These are phyloP conservation scores for Dioscorea dumetorum DNA, from an alignment of 106 monocot genomes.

Conservation along the genomic window DNA sequence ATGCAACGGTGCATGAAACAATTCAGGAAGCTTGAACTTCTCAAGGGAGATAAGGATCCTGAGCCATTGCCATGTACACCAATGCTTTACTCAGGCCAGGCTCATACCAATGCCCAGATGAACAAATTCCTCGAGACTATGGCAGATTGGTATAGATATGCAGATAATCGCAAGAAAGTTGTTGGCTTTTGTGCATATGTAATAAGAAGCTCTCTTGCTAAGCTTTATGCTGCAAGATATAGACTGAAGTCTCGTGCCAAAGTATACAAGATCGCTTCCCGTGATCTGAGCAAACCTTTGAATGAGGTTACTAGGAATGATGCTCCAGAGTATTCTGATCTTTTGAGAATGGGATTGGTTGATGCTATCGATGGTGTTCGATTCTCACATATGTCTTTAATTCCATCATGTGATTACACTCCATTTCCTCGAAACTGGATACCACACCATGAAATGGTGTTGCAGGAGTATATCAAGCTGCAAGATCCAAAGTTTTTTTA, in stretches of 20 bases:
- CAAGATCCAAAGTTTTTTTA: constrained; percentile 86
- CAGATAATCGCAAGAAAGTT: constrained; percentile 89
- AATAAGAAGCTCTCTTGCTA: constrained; percentile 81
- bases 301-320: constrained; percentile 62
- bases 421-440: constrained; percentile 88
- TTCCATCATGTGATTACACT: constrained; percentile 93
- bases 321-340: constrained; percentile 86
- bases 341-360: constrained; percentile 89
- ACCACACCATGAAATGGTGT: constrained; percentile 58
- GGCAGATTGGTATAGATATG: constrained; percentile 94
- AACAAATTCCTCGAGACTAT: constrained; percentile 97
- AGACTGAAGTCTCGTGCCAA: constrained; percentile 93
- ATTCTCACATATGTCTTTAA: constrained; percentile 77
- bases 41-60: constrained; percentile 91
- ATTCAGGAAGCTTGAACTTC: constrained; percentile 77
- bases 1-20: constrained; percentile 58
- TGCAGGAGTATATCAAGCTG: constrained; percentile 68
- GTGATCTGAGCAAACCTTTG: constrained; percentile 77
- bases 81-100: constrained; percentile 94
- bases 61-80: constrained; percentile 87
- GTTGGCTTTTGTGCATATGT: constrained; percentile 98
- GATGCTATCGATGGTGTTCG: constrained; percentile 94
- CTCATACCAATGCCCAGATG: constrained; percentile 97
- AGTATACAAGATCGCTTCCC: constrained; percentile 76
- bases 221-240: constrained; percentile 96